Conservation (phyloP, 495 filamentous ascomycete genomes). For the Penicillium coffeae region DNA sequence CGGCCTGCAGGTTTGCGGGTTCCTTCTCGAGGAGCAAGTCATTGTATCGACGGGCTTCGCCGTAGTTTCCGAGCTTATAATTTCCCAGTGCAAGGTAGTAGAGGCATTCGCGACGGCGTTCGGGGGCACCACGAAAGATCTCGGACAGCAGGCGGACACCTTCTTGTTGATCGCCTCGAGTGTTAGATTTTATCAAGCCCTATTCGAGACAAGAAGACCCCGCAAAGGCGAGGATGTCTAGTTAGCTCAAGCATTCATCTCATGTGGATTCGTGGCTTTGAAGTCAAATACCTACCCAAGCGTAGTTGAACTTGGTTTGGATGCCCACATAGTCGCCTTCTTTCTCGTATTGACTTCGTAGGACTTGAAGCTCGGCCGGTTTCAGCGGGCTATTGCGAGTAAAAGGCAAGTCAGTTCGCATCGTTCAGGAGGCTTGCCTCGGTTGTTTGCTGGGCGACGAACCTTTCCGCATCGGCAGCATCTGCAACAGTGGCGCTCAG, state of each 20-base stretch:
- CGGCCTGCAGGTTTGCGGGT: constrained; percentile 82
- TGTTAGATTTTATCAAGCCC: constrained; percentile 91
- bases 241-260: constrained; percentile 8
- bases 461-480: constrained; percentile 97
- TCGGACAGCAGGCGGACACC: constrained; percentile 92
- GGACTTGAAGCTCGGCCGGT: constrained; percentile 81
- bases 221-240: constrained; percentile 10
- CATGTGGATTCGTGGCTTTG: not conserved
- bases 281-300: constrained; percentile 64
- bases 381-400: constrained; percentile 66
- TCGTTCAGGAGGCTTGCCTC: not conserved
- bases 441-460: constrained; percentile 37
- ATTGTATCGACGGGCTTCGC: constrained; percentile 89
- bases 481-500: constrained; percentile 50
- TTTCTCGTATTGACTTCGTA: constrained; percentile 90
- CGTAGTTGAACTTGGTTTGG: constrained; percentile 99
- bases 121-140: constrained; percentile 88
- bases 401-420: constrained; percentile 7
- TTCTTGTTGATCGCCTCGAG: constrained; percentile 84
- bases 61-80: constrained; percentile 97
- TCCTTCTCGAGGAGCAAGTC: constrained; percentile 86
- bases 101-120: constrained; percentile 92
- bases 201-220: constrained; percentile 27
- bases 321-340: constrained; percentile 94
- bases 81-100: constrained; percentile 97